Conservation (phyloP, 139 green algal species). For the Ettlia oleoabundans region DNA sequence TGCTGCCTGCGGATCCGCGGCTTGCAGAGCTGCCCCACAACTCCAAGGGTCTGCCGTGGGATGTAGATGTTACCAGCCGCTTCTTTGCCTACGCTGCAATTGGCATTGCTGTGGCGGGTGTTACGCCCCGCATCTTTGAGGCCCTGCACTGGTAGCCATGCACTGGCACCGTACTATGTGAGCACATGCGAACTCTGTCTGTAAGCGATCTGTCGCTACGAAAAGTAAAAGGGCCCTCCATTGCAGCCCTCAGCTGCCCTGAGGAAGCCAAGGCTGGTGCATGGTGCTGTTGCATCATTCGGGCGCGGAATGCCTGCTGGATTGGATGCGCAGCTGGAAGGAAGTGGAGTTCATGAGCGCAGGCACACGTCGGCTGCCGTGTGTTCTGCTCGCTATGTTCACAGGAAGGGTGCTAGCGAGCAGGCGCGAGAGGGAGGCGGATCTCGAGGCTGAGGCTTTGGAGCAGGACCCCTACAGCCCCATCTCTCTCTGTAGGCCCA, state of each 20-base stretch:
- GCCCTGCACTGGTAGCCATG: conserved; percentile 24
- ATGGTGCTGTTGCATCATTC: too few relatives aligned
- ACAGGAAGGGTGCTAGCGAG: neutral
- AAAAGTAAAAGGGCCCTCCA: too few relatives aligned
- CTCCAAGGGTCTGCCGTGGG: conserved; percentile 37
- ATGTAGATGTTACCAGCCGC: conserved; percentile 48
- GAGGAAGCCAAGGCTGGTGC: too few relatives aligned
- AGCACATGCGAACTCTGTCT: neutral
- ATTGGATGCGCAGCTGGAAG: too few relatives aligned
- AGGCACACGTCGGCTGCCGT: too few relatives aligned
- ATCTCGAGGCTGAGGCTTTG: neutral
- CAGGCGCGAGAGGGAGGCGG: neutral
- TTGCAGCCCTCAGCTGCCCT: too few relatives aligned
- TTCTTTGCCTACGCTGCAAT: conserved; percentile 58
- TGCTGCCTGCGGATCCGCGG: neutral
- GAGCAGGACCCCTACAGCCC: neutral
- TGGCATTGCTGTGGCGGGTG: conserved; percentile 42
- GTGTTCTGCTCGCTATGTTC: neutral
- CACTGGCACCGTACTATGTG: neutral
- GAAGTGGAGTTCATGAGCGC: too few relatives aligned
- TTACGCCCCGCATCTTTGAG: conserved; percentile 27
- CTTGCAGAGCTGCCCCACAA: conserved; percentile 38
- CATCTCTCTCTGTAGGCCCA: neutral
- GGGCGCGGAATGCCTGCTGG: too few relatives aligned
- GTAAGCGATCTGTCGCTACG: too few relatives aligned